Base-by-base conservation (phyloP, 139 green algal species). In the Chlorella sp. region DNA sequence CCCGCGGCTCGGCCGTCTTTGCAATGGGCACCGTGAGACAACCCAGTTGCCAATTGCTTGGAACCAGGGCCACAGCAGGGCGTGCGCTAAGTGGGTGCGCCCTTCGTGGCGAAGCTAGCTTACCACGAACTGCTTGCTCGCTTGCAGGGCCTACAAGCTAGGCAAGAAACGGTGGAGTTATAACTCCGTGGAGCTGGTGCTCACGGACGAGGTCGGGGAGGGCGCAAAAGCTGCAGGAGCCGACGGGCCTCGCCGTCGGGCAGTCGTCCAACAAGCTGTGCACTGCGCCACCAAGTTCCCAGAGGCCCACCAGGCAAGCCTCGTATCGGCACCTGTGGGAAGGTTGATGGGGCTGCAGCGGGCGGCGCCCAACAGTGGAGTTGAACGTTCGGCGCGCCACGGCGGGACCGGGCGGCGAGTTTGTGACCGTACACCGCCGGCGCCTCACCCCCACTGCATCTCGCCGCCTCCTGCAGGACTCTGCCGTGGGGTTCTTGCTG, bases 161-260 rank as follows among this genome's bases (percentile, higher is more conserved):
- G 94, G 94, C 22, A 96, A 95, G 81, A 57, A 84, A 68, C 92
- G 96, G 9, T 96, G 94, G 90, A 93, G 89, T 3, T 96, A 96
- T 91, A 96, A 71, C 71, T 34, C 83, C 32, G 80, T 93, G 57
- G 91, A 95, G 81, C 77, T 96, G n/a, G 21, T 89, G 53, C 48
- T 95, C 11, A 19, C 28, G 0, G 81, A 94, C 32, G 77, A 83
- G 30, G 80, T 40, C 19, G 60, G 16, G 26, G 60, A 30, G 26
- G 83, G 61, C 36, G 36, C 11, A 2, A 18, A 61, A n/a, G 36
- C 76, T 28, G 64, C 79, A 30, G 79, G 42, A 40, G 28, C 30
- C 78, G 78, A 24, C 28, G 9, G 3, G 79, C 42, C 12, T 18
- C 76, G 42, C 24, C 53, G 57, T 15, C 21, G 69, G 34, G 83